Evolutionary conservation across 495 filamentous ascomycete species (phyloP).

Genomic region (Neurospora tetraspora): DNA sequence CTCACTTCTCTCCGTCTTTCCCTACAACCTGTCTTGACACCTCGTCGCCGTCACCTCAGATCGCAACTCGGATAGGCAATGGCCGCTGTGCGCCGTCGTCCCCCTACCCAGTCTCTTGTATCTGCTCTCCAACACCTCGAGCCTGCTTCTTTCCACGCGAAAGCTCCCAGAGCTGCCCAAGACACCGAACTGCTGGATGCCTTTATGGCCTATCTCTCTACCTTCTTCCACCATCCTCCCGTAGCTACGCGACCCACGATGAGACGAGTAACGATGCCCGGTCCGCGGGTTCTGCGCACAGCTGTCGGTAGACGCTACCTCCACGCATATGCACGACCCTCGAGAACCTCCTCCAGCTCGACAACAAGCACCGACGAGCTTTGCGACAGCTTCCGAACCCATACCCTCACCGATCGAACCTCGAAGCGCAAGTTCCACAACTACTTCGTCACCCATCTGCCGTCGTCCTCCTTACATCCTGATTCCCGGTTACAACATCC

Average conservation of each 20-base stretch:
- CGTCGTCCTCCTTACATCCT: slow-evolving; percentile 85
- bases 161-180: background rate
- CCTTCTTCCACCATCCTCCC: slow-evolving; percentile 31
- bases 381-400: slow-evolving; percentile 1
- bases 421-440: slow-evolving; percentile 67
- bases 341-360: slow-evolving; percentile 4
- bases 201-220: slow-evolving; percentile 38
- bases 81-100: slow-evolving; percentile 5
- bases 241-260: background rate
- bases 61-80: slow-evolving; percentile 5
- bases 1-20: background rate
- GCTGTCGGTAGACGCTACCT: slow-evolving; percentile 10
- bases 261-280: slow-evolving; percentile 6
- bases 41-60: background rate
- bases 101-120: background rate
- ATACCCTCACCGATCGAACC: slow-evolving; percentile 1
- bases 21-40: background rate
- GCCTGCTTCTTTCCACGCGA: background rate
- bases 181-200: slow-evolving; percentile 21
- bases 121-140: slow-evolving; percentile 1
- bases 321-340: slow-evolving; percentile 2
- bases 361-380: slow-evolving; percentile 1
- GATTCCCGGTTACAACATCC: slow-evolving; percentile 57
- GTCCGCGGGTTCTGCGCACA: slow-evolving; percentile 4
- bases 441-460: slow-evolving; percentile 94